Evolutionary conservation across 2,329 filamentous ascomycete genomes (phyloP).

Genomic region (Amauroascus verrucosus): DNA sequence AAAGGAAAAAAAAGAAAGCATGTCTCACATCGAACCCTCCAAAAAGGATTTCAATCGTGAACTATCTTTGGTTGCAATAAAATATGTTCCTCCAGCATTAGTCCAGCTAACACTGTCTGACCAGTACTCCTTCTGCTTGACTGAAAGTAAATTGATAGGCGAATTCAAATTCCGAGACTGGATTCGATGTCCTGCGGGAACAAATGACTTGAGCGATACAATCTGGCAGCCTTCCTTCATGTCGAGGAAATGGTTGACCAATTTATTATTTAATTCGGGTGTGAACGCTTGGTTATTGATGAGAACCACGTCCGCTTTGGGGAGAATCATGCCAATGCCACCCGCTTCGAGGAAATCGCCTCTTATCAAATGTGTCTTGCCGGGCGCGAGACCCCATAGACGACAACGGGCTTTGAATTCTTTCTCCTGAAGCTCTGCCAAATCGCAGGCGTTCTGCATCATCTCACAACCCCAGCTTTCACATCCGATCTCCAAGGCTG

Average conservation of each 20-base stretch:
- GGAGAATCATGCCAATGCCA: conserved; percentile 60
- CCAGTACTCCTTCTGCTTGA: conserved; percentile 61
- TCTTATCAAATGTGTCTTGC: conserved; percentile 65
- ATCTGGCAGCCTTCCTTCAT: conserved; percentile 83
- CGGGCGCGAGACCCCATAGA: conserved; percentile 77
- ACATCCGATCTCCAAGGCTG: conserved; percentile 83
- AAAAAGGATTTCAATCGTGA: conserved; percentile 43
- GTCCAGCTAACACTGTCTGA: conserved; percentile 78
- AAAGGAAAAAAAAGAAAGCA: not conserved
- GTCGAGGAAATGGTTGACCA: conserved; percentile 85
- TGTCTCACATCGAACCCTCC: not conserved
- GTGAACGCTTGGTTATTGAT: conserved; percentile 98
- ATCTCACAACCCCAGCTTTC: conserved; percentile 95
- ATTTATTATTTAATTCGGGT: conserved; percentile 69
- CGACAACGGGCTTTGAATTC: conserved; percentile 80
- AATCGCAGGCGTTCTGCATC: conserved; percentile 78
- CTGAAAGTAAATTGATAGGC: conserved; percentile 68
- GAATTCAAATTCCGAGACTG: conserved; percentile 66
- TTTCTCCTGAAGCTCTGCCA: conserved; percentile 66
- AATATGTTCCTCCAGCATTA: conserved; percentile 71
- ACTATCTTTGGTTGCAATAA: conserved; percentile 69
- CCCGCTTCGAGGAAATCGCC: conserved; percentile 73
- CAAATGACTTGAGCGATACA: conserved; percentile 85
- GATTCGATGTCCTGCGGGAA: conserved; percentile 67
- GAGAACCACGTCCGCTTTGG: conserved; percentile 83